Evolutionary conservation across 202 grass and related monocot genomes (phyloP), one percentile per base, ranked within the genome.

Genomic region (Setaria viridis): DNA sequence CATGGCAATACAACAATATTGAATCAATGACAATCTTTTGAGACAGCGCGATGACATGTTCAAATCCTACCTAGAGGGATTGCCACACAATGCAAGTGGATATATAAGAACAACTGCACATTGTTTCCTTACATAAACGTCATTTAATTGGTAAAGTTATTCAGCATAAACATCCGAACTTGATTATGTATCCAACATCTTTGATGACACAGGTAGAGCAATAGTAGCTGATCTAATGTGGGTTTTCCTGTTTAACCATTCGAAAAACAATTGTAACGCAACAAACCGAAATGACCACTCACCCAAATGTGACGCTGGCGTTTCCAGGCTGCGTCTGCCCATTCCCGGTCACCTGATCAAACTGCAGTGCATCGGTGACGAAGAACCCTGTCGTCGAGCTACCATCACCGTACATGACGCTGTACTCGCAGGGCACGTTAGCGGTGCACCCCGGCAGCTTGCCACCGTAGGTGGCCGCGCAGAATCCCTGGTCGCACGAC

Each of bases 371-470:
- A 60, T 99, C 97, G 3, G 69, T 94, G 50, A 99, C 85, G 2
- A 92, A 99, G 57, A 76, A 94, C 3, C 97, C 97, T 0, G 64
- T 60, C 2, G 97, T 99, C 35, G 97, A 91, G 87, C 97, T 99
- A 20, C 97, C 97, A 30, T 99, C 97, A 10, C 93, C 97, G 2
- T 99, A 99, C 54, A 78, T 56, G 80, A 96, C 88, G 32, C 51
- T 94, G 78, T 99, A 99, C 68, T 92, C 82, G 32, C 97, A 99
- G 7, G 93, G 90, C 67, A 72, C 7, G 64, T 80, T 90, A 8
- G 39, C 4, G 5, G 17, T 46, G 54, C 97, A 99, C 8, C 87
- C 92, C 0, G 80, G 85, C 57, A 94, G 74, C 70, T 78, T 80
- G 47, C 73, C 86, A 1, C 88, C 88, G 10, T 93, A 93, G 11